Conservation (phyloP, 1,284 basidiomycete genomes). For the Paramarasmius palmivorus region DNA sequence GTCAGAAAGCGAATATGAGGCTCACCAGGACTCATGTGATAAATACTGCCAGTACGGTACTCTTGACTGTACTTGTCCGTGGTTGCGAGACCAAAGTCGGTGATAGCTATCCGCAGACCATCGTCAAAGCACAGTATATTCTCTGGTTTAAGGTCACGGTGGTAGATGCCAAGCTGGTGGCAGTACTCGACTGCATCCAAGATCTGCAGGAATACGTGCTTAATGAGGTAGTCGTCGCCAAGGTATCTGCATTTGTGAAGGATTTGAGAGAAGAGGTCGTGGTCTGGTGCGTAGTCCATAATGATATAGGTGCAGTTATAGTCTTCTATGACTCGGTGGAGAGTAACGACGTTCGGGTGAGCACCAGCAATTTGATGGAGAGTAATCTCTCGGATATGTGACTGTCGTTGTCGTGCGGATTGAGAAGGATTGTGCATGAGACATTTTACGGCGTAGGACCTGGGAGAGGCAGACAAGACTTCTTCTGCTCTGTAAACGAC, state of each 20-base stretch:
- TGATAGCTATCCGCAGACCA: conserved; percentile 84
- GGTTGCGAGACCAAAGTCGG: conserved; percentile 97
- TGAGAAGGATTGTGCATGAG: conserved; percentile 60
- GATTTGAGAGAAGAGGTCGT: conserved; percentile 92
- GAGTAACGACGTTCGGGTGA: conserved; percentile 86
- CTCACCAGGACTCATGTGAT: conserved; percentile 94
- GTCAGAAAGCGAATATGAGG: conserved; percentile 15
- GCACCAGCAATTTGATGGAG: conserved; percentile 87
- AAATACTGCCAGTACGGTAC: conserved; percentile 94
- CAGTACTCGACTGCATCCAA: conserved; percentile 92
- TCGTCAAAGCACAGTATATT: conserved; percentile 89
- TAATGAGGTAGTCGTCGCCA: conserved; percentile 82
- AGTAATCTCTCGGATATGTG: conserved; percentile 79
- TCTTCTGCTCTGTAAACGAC: conserved; percentile 92
- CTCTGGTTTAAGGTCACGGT: conserved; percentile 97
- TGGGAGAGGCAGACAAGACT: conserved; percentile 47
- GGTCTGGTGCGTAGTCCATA: conserved; percentile 82
- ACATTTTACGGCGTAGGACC: conserved; percentile 91
- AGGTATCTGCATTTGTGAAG: conserved; percentile 71
- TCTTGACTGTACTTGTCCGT: conserved; percentile 86
- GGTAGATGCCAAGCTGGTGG: conserved; percentile 89
- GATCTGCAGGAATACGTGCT: conserved; percentile 88
- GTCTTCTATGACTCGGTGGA: conserved; percentile 87
- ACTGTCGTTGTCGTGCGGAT: conserved; percentile 64
- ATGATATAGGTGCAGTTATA: conserved; percentile 67